These are phyloP conservation scores for Globisporangium heterothallicum DNA, from an alignment of 352 stramenopile genomes.

Conservation along the genomic window DNA sequence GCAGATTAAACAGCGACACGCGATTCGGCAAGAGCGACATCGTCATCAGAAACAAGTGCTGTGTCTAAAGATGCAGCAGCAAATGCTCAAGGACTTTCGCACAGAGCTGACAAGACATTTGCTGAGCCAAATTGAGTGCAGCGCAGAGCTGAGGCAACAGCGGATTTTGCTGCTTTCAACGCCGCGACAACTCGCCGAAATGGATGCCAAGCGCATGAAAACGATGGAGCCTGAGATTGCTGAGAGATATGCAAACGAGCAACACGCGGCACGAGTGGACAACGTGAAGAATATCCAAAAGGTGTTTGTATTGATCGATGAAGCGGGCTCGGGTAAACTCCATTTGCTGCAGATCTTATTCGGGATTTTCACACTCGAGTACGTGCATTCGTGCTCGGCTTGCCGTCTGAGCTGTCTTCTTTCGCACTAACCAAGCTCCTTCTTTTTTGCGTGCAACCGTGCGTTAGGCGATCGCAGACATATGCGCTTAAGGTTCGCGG, in stretches of 20 bases:
- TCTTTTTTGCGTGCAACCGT: too few species aligned
- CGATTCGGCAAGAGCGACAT: conserved; percentile 23
- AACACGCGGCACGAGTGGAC: conserved; percentile 10
- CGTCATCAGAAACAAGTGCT: conserved; percentile 42
- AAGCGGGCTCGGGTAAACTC: conserved; percentile 25
- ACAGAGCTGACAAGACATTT: conserved; percentile 41
- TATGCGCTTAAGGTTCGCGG: conserved; percentile 36
- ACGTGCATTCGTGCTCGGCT: conserved; percentile 15
- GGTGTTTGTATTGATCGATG: conserved; percentile 44
- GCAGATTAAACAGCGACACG: conserved; percentile 33
- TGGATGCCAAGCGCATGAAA: conserved; percentile 23
- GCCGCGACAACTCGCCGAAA: conserved; percentile 38
- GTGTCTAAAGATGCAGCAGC: conserved; percentile 28
- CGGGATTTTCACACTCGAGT: conserved; percentile 52
- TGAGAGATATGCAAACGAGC: conserved; percentile 34
- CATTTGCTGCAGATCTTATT: conserved; percentile 59
- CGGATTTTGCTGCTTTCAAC: conserved; percentile 51
- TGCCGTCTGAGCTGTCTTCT: background rate
- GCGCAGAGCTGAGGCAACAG: conserved; percentile 45
- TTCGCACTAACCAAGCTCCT: background rate
- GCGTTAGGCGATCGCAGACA: conserved; percentile 33
- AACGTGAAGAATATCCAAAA: conserved; percentile 40
- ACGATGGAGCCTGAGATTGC: conserved; percentile 48
- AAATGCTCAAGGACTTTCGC: conserved; percentile 44
- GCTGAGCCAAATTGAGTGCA: conserved; percentile 42